Base-by-base conservation (phyloP, 331 rosid genomes). In the Rhamnella rubrinervis region DNA sequence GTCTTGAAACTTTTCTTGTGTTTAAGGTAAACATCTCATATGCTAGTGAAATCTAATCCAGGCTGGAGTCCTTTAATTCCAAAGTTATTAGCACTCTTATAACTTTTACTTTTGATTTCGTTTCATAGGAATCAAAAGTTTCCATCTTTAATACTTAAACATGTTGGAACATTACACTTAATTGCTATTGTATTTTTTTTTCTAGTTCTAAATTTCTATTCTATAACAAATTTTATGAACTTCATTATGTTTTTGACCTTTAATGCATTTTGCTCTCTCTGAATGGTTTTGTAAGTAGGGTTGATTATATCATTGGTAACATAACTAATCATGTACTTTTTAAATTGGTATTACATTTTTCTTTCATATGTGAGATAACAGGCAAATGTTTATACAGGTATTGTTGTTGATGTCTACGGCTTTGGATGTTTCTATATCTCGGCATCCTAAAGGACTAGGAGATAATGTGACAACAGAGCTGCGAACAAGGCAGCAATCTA, bases 331-430 rank as follows among this genome's bases (percentile, higher is more conserved):
- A 17, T 53, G 58, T 20, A n/a, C 8, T 1, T 5, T 20, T 17
- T n/a, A 8, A 18, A 53, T 53, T n/a, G 19, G 25, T 53, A 49
- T 0, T 17, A 1, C 4, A 19, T 20, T 23, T 6, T 19, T 52
- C 21, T 52, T 16, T 52, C 23, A 17, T 53, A n/a, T 53, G 23
- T 53, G 58, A 38, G 21, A 73, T 63, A 51, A 74, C 60, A 26
- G 17, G 35, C 17, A 18, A 17, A 6, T 39, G 39, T 12, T 31
- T 64, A 44, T 70, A 83, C 96, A 93, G 98, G 92, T 93, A 72
- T 78, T 93, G 55, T 87, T 93, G 81, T 79, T 91, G 75, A 91
- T 93, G 96, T 79, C 98, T 65, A 89, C 93, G 0, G 97, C 98
- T 28, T 63, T 91, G 81, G 73, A 89, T 73, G 67, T 78, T 69